A percentile compares a stretch with the other conserved stretches of the same genome.
phyloP scores from a whole-genome alignment of 176 grass and related monocot genomes.

The Carex cristatella region DNA sequence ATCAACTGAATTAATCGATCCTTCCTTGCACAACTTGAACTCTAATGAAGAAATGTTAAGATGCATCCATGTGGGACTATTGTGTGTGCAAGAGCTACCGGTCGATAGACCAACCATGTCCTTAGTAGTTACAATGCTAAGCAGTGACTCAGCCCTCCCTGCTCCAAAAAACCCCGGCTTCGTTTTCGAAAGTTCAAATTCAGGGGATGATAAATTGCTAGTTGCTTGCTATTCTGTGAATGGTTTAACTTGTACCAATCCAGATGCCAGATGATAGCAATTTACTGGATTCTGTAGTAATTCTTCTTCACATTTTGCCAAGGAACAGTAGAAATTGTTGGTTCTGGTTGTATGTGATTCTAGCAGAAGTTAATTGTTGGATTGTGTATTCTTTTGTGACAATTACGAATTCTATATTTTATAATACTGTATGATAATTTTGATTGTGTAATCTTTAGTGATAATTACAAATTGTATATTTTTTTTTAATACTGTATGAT shows the following conservation, averaged over 20 bases:
- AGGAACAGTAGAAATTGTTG: not conserved
- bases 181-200: not conserved
- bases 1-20: constrained; percentile 25
- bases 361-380: not conserved
- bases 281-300: not conserved
- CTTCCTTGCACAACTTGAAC: constrained; percentile 22
- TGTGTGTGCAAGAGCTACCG: constrained; percentile 62
- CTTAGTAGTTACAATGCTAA: constrained; percentile 43
- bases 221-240: constrained; percentile 4
- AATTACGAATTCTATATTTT: not conserved
- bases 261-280: constrained; percentile 9
- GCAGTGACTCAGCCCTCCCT: constrained; percentile 36
- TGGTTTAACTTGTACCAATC: constrained; percentile 11
- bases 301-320: not conserved
- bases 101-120: constrained; percentile 55
- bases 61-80: constrained; percentile 43
- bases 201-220: not conserved
- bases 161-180: constrained; percentile 44
- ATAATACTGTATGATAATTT: not conserved
- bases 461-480: not conserved
- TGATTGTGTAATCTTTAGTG: not conserved
- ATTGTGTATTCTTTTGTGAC: not conserved
- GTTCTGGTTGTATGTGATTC: not conserved
- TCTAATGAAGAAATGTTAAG: not conserved
- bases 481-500: not conserved